Evolutionary conservation across 2,329 filamentous ascomycete species (phyloP).

Genomic region (Fusarium abutilonis): DNA sequence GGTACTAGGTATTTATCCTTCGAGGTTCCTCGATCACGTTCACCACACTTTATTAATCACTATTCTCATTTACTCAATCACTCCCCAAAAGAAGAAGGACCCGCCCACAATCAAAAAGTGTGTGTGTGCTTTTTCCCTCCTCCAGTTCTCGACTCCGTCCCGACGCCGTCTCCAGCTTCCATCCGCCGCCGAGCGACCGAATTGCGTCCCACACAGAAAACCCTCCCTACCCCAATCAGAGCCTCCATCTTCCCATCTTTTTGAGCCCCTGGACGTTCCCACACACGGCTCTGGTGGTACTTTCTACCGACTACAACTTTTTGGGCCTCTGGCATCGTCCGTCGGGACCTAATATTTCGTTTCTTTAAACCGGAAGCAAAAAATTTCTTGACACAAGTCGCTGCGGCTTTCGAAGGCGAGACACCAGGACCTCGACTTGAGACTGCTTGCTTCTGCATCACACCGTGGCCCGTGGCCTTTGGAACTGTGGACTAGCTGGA

Average conservation of each 20-base stretch:
- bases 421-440: conserved; percentile 17
- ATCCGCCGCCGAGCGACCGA: conserved; percentile 34
- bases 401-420: conserved; percentile 20
- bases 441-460: conserved; percentile 8
- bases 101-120: conserved; percentile 17
- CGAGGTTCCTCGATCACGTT: not conserved
- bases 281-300: conserved; percentile 36
- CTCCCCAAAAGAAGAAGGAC: conserved; percentile 1
- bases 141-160: conserved; percentile 35
- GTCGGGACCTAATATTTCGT: conserved; percentile 37
- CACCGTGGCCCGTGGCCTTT: conserved; percentile 32
- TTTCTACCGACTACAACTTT: conserved; percentile 38
- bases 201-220: conserved; percentile 39
- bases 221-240: conserved; percentile 41
- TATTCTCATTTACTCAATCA: no score
- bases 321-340: conserved; percentile 40
- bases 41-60: not conserved
- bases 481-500: conserved; percentile 34
- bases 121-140: conserved; percentile 22
- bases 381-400: conserved; percentile 13
- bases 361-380: conserved; percentile 18
- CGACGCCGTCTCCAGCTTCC: conserved; percentile 34
- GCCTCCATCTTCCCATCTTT: conserved; percentile 28
- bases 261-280: conserved; percentile 36
- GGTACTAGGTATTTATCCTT: not conserved